Evolutionary conservation across 148 eudicot genomes (phyloP), one percentile per base, ranked within the genome.

Genomic region (Camellia granthamiana): DNA sequence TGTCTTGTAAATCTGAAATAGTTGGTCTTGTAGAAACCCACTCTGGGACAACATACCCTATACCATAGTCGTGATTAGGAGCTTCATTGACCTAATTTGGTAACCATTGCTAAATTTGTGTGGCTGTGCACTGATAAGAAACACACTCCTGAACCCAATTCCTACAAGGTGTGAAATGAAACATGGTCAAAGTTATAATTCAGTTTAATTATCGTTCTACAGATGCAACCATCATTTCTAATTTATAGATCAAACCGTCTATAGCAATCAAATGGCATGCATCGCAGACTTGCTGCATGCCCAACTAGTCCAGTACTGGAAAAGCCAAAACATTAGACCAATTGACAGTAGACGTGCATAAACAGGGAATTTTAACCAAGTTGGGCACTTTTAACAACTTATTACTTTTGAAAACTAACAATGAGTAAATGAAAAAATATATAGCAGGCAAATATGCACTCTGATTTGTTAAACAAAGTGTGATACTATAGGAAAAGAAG

Each of bases 131-230:
- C 82, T 83, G 49, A 89, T 82, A 43, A 85, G 72, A 47, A 89
- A 89, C 18, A 87, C 91, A 75, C 87, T 87, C 70, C 85, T 87
- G 74, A 87, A 87, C 66, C 90, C 92, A 64, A 85, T 89, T 61
- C 90, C 88, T 85, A 74, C 70, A 70, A 79, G 6, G 56, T 9
- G 72, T 64, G 47, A 72, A 47, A 49, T 6, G 30, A 47, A 72
- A 51, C 75, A 47, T 2, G 58, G 19, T 72, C 4, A 19, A 21
- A 72, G 13, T 51, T 41, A 19, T n/a, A 19, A 19, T 51, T 69
- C 46, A 61, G 30, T 19, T 13, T 4, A 18, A 76, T 55, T 38
- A 30, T 10, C 15, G 5, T 44, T 10, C 58, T 8, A 12, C 23
- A 49, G 59, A 49, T 55, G 58, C 58, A 55, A 55, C 58, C 13